Conservation (phyloP, 768 basidiomycete species). For the Termitomyces eurrhizus region DNA sequence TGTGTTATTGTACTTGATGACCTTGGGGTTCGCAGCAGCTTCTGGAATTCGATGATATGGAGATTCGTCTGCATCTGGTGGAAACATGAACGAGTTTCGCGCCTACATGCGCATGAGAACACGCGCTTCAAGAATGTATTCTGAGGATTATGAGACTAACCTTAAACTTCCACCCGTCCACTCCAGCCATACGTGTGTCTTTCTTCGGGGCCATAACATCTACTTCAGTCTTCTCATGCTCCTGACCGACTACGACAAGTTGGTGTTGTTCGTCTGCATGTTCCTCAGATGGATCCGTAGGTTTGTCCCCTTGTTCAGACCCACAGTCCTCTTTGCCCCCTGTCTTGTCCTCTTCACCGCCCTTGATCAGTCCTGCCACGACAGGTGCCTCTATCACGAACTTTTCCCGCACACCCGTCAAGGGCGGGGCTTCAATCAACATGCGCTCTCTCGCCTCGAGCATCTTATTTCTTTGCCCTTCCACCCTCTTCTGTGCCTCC, state of each 20-base stretch:
- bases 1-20: constrained; percentile 79
- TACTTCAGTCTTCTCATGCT: constrained; percentile 27
- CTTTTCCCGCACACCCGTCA: constrained; percentile 63
- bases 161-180: constrained; percentile 84
- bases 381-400: constrained; percentile 59
- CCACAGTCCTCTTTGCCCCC: constrained; percentile 8
- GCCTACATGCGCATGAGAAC: constrained; percentile 44
- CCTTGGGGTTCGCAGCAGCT: constrained; percentile 40
- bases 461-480: constrained; percentile 60
- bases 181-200: constrained; percentile 66
- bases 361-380: constrained; percentile 51
- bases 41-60: constrained; percentile 57
- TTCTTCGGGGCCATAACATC: constrained; percentile 83
- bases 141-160: constrained; percentile 27
- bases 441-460: constrained; percentile 65
- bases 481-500: constrained; percentile 84
- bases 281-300: constrained; percentile 19
- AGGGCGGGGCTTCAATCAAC: constrained; percentile 64
- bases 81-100: constrained; percentile 93
- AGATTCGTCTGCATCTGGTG: constrained; percentile 85
- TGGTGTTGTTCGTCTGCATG: constrained; percentile 8
- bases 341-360: constrained; percentile 21
- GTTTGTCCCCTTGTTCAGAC: constrained; percentile 20
- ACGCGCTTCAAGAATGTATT: not conserved
- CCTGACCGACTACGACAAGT: constrained; percentile 23